phyloP scores from a whole-genome alignment of 1,139 yeast species.

The Saccharomyces pastorianus region DNA sequence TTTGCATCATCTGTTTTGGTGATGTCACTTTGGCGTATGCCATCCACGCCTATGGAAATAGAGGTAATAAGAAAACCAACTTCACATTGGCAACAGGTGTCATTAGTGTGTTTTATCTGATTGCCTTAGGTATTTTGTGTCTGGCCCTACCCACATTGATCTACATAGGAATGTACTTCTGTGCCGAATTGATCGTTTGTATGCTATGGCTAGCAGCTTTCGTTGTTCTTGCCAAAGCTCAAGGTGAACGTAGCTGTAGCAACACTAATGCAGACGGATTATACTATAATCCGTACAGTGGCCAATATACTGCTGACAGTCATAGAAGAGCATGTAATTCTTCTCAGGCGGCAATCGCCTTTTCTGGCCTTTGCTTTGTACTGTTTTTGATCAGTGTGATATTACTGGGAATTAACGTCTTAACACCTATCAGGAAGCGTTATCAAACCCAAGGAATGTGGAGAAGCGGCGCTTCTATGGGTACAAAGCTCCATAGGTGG shows the following conservation, averaged over 20 bases:
- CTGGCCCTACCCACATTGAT: conserved; percentile 12
- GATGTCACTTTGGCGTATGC: conserved; percentile 21
- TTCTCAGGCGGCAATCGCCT: conserved; percentile 32
- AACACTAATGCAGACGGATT: conserved; percentile 11
- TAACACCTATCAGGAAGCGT: conserved; percentile 21
- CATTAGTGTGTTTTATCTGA: conserved; percentile 19
- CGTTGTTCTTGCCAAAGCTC: conserved; percentile 21
- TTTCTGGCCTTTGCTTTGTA: conserved; percentile 29
- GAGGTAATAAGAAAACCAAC: conserved; percentile 20
- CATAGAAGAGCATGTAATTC: conserved; percentile 23
- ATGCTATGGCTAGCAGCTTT: conserved; percentile 25
- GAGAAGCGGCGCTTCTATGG: conserved; percentile 15
- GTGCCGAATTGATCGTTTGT: conserved; percentile 17
- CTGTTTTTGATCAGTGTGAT: conserved; percentile 22
- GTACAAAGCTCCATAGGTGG: conserved; percentile 12
- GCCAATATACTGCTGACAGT: conserved; percentile 12
- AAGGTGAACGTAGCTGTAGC: conserved; percentile 19
- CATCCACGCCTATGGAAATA: conserved; percentile 12
- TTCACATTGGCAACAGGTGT: conserved; percentile 22
- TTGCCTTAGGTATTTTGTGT: conserved; percentile 11
- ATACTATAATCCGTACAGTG: conserved; percentile 18
- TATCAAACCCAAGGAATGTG: conserved; percentile 18
- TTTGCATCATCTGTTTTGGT: conserved; percentile 21
- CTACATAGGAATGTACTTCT: conserved; percentile 16
- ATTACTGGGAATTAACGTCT: conserved; percentile 25